These are phyloP conservation scores for Grifola frondosa DNA, from an alignment of 1,284 basidiomycete genomes.

Conservation along the genomic window DNA sequence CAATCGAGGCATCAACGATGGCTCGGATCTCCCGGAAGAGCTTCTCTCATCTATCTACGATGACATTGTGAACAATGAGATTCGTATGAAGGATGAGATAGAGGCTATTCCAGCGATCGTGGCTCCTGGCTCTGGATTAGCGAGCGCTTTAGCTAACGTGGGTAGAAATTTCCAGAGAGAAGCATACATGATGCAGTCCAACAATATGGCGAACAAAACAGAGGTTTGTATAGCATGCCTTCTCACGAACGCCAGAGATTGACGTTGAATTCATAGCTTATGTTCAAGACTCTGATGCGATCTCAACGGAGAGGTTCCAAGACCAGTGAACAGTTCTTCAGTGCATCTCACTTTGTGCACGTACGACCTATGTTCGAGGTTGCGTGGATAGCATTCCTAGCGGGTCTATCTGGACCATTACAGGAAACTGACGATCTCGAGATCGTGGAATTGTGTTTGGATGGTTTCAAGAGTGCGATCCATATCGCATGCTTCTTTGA, in stretches of 20 bases:
- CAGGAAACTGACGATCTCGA: slow-evolving; percentile 93
- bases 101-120: slow-evolving; percentile 55
- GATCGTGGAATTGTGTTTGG: slow-evolving; percentile 87
- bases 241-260: background rate
- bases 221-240: slow-evolving; percentile 55
- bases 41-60: slow-evolving; percentile 79
- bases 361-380: slow-evolving; percentile 98
- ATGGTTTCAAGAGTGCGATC: slow-evolving; percentile 93
- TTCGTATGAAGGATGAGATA: slow-evolving; percentile 96
- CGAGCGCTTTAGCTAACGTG: slow-evolving; percentile 80
- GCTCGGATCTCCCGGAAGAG: slow-evolving; percentile 84
- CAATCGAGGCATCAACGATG: slow-evolving; percentile 94
- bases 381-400: slow-evolving; percentile 95
- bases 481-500: slow-evolving; percentile 94
- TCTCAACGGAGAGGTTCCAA: slow-evolving; percentile 80
- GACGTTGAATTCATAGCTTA: slow-evolving; percentile 50
- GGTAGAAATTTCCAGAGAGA: slow-evolving; percentile 93
- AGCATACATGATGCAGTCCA: slow-evolving; percentile 90
- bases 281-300: slow-evolving; percentile 88
- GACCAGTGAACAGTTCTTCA: slow-evolving; percentile 84
- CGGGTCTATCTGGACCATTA: slow-evolving; percentile 87
- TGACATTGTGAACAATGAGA: slow-evolving; percentile 89
- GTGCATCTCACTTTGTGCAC: slow-evolving; percentile 92
- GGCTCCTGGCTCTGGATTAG: slow-evolving; percentile 67
- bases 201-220: slow-evolving; percentile 94